A percentile compares a stretch with the other conserved stretches of the same genome.
Evolutionary conservation across 164 flowering plant species (phyloP).

Genomic region (Santalum album): DNA sequence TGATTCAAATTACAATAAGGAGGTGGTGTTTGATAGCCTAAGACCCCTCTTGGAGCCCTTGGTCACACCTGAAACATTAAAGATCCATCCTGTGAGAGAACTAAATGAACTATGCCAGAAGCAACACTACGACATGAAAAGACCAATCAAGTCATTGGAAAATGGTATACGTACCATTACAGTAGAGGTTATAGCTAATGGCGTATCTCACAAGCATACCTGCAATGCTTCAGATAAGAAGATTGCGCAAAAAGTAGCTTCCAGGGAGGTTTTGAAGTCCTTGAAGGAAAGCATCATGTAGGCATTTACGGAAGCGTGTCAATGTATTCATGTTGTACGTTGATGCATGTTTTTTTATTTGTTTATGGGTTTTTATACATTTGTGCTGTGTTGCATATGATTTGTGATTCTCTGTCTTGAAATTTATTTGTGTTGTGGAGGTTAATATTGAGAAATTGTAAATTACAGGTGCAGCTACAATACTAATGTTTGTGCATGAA

Average conservation of each 20-base stretch:
- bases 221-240: constrained; percentile 24
- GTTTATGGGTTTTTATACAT: too few relatives aligned
- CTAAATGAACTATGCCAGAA: constrained; percentile 36
- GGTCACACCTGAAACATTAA: constrained; percentile 55
- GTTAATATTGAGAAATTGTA: too few relatives aligned
- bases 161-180: constrained; percentile 26
- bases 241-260: constrained; percentile 39
- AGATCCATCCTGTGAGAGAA: constrained; percentile 53
- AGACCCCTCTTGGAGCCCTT: constrained; percentile 61
- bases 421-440: too few relatives aligned
- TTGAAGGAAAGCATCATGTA: constrained; percentile 22
- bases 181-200: constrained; percentile 41
- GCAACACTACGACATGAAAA: constrained; percentile 15
- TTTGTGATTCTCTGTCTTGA: too few relatives aligned
- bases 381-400: too few relatives aligned
- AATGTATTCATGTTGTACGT: background rate
- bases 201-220: constrained; percentile 21
- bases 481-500: too few relatives aligned
- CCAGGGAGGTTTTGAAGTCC: constrained; percentile 34
- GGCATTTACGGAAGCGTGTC: too few relatives aligned
- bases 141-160: background rate
- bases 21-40: constrained; percentile 50
- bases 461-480: too few relatives aligned
- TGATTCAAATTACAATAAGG: constrained; percentile 58
- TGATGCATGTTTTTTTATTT: background rate